phyloP scores from a whole-genome alignment of 768 basidiomycete species.

The Suillus discolor region DNA sequence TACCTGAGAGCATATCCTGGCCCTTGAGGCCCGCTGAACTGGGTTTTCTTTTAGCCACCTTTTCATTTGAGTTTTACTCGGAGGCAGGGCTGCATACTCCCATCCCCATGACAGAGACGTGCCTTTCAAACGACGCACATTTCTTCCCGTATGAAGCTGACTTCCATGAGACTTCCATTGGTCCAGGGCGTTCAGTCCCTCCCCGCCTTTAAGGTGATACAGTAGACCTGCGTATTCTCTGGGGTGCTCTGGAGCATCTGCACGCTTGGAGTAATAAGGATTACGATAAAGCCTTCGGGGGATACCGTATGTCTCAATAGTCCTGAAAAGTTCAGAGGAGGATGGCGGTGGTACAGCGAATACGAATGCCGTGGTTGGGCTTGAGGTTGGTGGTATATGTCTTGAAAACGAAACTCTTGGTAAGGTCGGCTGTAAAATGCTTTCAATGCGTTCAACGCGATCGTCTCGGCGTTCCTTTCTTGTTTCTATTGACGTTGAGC shows the following conservation, averaged over 20 bases:
- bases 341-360: slow-evolving; percentile 58
- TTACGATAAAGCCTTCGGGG: slow-evolving; percentile 66
- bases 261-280: slow-evolving; percentile 77
- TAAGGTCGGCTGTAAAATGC: not conserved
- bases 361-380: slow-evolving; percentile 31
- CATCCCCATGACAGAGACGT: slow-evolving; percentile 56
- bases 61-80: slow-evolving; percentile 55
- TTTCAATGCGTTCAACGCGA: not conserved
- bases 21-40: slow-evolving; percentile 17
- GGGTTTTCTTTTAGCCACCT: slow-evolving; percentile 50
- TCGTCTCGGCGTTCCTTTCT: not conserved
- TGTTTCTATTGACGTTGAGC: slow-evolving; percentile 17
- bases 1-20: slow-evolving; percentile 55
- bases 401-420: slow-evolving; percentile 2
- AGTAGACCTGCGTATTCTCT: slow-evolving; percentile 79
- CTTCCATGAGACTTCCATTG: slow-evolving; percentile 50
- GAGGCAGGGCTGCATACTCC: slow-evolving; percentile 80
- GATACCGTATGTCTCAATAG: slow-evolving; percentile 49
- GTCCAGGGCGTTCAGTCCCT: slow-evolving; percentile 56
- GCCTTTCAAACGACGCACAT: slow-evolving; percentile 18
- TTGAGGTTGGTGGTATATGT: slow-evolving; percentile 6
- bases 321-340: slow-evolving; percentile 44
- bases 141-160: slow-evolving; percentile 8
- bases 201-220: slow-evolving; percentile 71
- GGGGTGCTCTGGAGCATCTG: slow-evolving; percentile 68